Conservation (phyloP, 2,329 filamentous ascomycete genomes). For the Curvularia verruculosa region DNA sequence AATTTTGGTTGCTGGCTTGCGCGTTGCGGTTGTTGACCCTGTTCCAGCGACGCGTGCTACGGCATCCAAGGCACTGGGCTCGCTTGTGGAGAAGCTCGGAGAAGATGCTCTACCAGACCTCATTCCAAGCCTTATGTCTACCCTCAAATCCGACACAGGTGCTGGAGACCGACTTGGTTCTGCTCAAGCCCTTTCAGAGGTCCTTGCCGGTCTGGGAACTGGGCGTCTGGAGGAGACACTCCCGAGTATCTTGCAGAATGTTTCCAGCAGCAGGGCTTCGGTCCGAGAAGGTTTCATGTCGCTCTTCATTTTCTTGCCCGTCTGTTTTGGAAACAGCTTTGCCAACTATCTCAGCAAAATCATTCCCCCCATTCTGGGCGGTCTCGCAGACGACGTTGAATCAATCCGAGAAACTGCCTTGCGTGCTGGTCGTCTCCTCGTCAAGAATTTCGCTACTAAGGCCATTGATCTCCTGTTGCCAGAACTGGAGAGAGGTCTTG, state of each 20-base stretch:
- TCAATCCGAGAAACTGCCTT: constrained; percentile 97
- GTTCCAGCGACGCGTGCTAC: constrained; percentile 96
- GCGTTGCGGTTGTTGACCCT: constrained; percentile 88
- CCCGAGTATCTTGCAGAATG: constrained; percentile 95
- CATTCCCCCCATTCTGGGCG: constrained; percentile 91
- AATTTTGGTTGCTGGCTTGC: constrained; percentile 87
- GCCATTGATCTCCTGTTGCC: constrained; percentile 93
- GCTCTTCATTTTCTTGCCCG: constrained; percentile 97
- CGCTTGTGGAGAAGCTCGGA: constrained; percentile 96
- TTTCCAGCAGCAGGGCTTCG: constrained; percentile 84
- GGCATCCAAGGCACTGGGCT: constrained; percentile 92
- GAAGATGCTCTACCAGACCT: constrained; percentile 96
- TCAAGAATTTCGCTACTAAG: constrained; percentile 97
- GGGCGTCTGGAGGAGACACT: constrained; percentile 91
- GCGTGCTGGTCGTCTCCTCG: constrained; percentile 87
- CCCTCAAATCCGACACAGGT: constrained; percentile 94
- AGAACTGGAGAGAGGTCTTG: constrained; percentile 92
- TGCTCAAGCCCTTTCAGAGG: constrained; percentile 93
- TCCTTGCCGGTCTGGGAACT: constrained; percentile 92
- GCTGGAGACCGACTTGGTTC: constrained; percentile 95
- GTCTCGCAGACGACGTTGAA: constrained; percentile 93
- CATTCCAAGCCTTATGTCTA: constrained; percentile 96
- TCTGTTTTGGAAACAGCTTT: constrained; percentile 98
- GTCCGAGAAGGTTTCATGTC: constrained; percentile 99
- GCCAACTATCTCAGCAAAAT: constrained; percentile 94